These are phyloP conservation scores for Esteya vermicola DNA, from an alignment of 2,329 filamentous ascomycete species.

Conservation along the genomic window DNA sequence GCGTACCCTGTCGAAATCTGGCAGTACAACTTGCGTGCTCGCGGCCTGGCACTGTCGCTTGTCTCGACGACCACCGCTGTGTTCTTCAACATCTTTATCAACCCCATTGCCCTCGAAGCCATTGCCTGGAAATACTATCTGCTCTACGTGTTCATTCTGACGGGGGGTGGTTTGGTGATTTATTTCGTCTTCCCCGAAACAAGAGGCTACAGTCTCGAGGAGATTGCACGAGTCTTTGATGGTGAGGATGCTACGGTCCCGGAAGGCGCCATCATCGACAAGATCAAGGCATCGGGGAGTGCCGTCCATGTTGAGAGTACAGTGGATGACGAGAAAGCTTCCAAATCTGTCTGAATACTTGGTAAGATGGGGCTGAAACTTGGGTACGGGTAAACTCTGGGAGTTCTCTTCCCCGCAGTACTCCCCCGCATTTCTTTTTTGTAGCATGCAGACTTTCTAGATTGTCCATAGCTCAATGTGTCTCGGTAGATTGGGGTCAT, in stretches of 20 bases:
- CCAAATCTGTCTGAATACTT: no score
- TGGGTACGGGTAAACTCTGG: no score
- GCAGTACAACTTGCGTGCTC: conserved; percentile 2
- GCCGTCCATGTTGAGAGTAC: no score
- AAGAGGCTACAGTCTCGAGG: conserved; percentile 13
- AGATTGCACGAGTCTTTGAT: conserved; percentile 4
- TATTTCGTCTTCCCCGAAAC: conserved; percentile 7
- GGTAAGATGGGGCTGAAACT: no score
- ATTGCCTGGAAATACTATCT: conserved; percentile 7
- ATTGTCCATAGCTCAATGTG: no score
- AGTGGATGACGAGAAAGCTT: no score
- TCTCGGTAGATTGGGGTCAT: no score
- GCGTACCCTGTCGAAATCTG: conserved; percentile 3
- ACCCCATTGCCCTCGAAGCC: conserved; percentile 3
- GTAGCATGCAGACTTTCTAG: no score
- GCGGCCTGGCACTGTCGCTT: background rate
- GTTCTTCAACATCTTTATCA: conserved; percentile 4
- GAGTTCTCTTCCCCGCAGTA: no score
- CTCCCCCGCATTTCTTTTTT: no score
- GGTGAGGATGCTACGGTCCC: background rate
- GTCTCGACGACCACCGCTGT: background rate
- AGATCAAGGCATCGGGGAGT: no score
- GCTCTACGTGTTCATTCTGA: conserved; percentile 6
- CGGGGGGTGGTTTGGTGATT: background rate
- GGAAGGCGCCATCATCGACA: no score